Evolutionary conservation across 352 stramenopile genomes (phyloP), one percentile per base, ranked within the genome.

Genomic region (Phytophthora pini): DNA sequence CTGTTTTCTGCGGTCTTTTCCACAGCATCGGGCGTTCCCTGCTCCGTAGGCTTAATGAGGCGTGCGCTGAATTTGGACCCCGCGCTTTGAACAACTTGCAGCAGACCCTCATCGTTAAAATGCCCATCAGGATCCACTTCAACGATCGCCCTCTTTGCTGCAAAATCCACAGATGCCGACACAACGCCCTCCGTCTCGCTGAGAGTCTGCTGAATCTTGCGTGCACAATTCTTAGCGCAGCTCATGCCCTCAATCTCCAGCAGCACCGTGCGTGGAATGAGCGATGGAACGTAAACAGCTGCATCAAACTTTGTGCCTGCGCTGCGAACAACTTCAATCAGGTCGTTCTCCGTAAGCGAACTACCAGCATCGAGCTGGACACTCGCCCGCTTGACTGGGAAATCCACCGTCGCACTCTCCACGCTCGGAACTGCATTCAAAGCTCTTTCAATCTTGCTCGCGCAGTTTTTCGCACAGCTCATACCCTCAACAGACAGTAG

Each of bases 391-490:
- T 94, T 89, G 9, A 72, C 58, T 6, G 63, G 45, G 29, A 95
- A 95, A 36, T 95, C 80, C 51, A 96, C 87, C 5, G 51, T 70
- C 0, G 86, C 84, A 36, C 41, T 82, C 46, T 90, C 58, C 24
- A 96, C 83, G 5, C 79, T 79, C 5, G 74, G 13, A 1, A 81
- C 65, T 4, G 72, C 61, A 39, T 69, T 69, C 29, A 96, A 73
- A 6, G 82, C 80, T 1, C 61, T 74, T 52, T 94, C 68, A 1
- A 96, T 77, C 52, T 94, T 96, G 5, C 65, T 72, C 15, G 84
- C 87, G 26, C 88, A 94, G 40, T 92, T 93, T 56, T 91, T 93
- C 13, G 80, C 81, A 51, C 86, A 94, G 45, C 77, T 92, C 88
- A 96, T 94, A 17, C 87, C 88, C 4, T 80, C 72, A 13, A 96